Conservation (phyloP, 352 stramenopile species). For the Globisporangium megalacanthum region DNA sequence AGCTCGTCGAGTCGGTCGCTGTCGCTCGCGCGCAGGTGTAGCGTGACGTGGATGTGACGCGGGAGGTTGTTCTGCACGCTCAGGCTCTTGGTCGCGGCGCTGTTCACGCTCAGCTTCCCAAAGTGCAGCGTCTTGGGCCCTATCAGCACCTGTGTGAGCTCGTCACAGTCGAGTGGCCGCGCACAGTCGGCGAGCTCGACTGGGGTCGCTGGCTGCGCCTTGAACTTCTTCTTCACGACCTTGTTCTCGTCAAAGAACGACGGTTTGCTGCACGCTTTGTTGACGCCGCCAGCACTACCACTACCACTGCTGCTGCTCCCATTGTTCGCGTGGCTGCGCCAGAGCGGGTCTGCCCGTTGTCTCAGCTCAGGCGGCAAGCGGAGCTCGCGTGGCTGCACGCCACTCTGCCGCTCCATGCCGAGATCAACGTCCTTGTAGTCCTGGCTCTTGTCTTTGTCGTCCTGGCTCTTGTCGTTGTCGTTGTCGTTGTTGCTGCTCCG, state of each 20-base stretch:
- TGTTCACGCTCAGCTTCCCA: slow-evolving; percentile 87
- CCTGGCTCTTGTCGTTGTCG: slow-evolving; percentile 16
- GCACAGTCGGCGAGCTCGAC: slow-evolving; percentile 87
- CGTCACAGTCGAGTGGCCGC: slow-evolving; percentile 55
- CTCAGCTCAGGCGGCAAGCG: slow-evolving; percentile 34
- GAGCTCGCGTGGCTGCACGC: slow-evolving; percentile 39
- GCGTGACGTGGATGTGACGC: slow-evolving; percentile 71
- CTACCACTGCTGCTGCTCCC: slow-evolving; percentile 10
- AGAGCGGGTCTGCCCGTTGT: slow-evolving; percentile 54
- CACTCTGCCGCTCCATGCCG: slow-evolving; percentile 49
- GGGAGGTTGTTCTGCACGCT: slow-evolving; percentile 86
- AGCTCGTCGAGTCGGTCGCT: slow-evolving; percentile 53
- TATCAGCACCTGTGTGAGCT: slow-evolving; percentile 60
- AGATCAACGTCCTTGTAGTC: slow-evolving; percentile 35
- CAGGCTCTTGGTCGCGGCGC: slow-evolving; percentile 67
- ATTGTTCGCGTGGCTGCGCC: slow-evolving; percentile 29
- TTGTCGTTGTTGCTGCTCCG: slow-evolving; percentile 24
- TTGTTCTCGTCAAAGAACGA: slow-evolving; percentile 82
- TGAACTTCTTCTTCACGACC: slow-evolving; percentile 92
- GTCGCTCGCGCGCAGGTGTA: slow-evolving; percentile 30
- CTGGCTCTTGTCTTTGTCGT: slow-evolving; percentile 23
- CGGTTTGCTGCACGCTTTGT: slow-evolving; percentile 23
- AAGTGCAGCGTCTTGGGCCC: slow-evolving; percentile 90
- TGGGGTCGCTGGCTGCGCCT: slow-evolving; percentile 78
- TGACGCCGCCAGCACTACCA: slow-evolving; percentile 6